Percentiles rank a stretch among this genome's conserved stretches.
phyloP scores from a whole-genome alignment of 805 yeast genomes.

The Sungouiozyma ichnusensis region DNA sequence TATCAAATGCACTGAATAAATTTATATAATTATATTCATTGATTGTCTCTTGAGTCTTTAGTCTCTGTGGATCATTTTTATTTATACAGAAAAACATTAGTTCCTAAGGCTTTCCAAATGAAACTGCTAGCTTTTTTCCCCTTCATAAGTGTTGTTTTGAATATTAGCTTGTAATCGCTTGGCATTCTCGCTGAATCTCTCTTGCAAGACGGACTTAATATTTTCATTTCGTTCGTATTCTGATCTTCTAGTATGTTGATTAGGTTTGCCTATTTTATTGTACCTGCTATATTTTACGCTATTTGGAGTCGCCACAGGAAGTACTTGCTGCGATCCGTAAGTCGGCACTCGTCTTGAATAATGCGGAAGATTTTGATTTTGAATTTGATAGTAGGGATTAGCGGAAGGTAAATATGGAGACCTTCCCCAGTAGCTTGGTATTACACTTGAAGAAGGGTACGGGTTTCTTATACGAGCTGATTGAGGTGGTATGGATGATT shows the following conservation, averaged over 20 bases:
- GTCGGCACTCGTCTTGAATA: conserved; percentile 4
- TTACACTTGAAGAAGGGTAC: conserved; percentile 4
- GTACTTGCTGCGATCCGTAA: conserved; percentile 3
- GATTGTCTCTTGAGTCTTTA: not conserved
- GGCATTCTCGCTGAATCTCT: conserved; percentile 5
- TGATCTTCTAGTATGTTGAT: conserved; percentile 1
- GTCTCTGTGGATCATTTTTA: no score
- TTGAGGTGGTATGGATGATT: conserved; percentile 3
- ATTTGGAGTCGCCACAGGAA: conserved; percentile 3
- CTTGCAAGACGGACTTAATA: conserved; percentile 1
- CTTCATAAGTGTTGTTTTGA: not conserved
- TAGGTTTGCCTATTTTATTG: conserved; percentile 3
- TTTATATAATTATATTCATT: no score
- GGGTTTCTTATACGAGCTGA: conserved; percentile 1
- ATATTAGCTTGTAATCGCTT: conserved; percentile 4
- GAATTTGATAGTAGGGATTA: not conserved
- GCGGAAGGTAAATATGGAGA: conserved; percentile 5
- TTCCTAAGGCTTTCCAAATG: not conserved
- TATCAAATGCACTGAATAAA: not conserved
- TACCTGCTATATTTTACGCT: not conserved
- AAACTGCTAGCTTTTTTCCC: no score
- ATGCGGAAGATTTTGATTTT: conserved; percentile 2
- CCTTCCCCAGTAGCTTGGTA: conserved; percentile 6
- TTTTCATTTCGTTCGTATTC: not conserved
- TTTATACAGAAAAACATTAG: not conserved